Evolutionary conservation across 257 asterid species (phyloP).

Genomic region (Fraxinus quadrangulata): DNA sequence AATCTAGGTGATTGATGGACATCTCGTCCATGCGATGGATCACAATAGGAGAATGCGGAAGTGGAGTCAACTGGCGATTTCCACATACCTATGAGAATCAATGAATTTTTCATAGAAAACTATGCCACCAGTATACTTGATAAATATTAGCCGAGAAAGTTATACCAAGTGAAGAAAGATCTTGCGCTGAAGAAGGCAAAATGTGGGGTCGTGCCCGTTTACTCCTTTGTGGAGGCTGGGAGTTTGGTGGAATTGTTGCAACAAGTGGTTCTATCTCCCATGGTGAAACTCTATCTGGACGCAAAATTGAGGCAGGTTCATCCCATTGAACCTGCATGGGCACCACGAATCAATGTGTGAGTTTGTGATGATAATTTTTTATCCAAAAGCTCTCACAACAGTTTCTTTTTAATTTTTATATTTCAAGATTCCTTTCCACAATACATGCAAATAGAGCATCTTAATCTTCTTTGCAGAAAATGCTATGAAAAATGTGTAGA

Average conservation of each 20-base stretch:
- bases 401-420: neutral
- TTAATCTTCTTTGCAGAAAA: neutral
- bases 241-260: constrained; percentile 63
- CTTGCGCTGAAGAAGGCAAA: constrained; percentile 66
- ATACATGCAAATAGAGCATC: constrained; percentile 13
- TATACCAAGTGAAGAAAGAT: constrained; percentile 64
- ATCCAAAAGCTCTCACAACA: constrained; percentile 17
- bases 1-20: constrained; percentile 56
- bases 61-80: constrained; percentile 64
- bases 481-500: neutral
- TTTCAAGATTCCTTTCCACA: constrained; percentile 19
- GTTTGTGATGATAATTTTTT: neutral
- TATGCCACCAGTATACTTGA: constrained; percentile 14
- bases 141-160: constrained; percentile 21
- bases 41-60: constrained; percentile 46
- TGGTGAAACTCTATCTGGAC: constrained; percentile 88
- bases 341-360: constrained; percentile 19
- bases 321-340: constrained; percentile 95
- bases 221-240: constrained; percentile 82
- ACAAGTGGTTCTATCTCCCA: constrained; percentile 93
- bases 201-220: constrained; percentile 73
- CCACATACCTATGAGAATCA: constrained; percentile 60
- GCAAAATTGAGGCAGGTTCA: constrained; percentile 80
- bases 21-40: constrained; percentile 54
- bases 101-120: neutral